phyloP scores from a whole-genome alignment of 345 rosid species.

The Fremontodendron californicum region DNA sequence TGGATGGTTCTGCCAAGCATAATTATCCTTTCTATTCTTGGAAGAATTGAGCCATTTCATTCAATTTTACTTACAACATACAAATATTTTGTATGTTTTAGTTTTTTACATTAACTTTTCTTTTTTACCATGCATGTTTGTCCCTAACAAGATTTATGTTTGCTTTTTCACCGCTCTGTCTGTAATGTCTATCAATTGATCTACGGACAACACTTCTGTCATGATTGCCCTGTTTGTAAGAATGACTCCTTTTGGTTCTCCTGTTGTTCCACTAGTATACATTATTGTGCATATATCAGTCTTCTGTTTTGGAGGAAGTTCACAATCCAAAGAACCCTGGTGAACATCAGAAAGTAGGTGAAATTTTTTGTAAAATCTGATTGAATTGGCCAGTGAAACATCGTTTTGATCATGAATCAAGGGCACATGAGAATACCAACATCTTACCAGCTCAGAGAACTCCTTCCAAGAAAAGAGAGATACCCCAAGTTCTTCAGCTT shows the following conservation, averaged over 20 bases:
- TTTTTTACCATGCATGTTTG: no score
- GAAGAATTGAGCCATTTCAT: no score
- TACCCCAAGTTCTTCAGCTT: conserved; percentile 64
- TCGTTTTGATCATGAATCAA: background rate
- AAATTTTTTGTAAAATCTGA: background rate
- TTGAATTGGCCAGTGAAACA: conserved; percentile 4
- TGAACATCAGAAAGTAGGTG: no score
- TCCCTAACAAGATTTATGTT: background rate
- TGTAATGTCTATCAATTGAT: conserved; percentile 51
- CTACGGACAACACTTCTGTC: conserved; percentile 75
- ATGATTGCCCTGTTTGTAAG: conserved; percentile 57
- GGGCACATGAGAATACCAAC: background rate
- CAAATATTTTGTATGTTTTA: no score
- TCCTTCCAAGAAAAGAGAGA: conserved; percentile 85
- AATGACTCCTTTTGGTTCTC: conserved; percentile 95
- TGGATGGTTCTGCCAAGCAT: no score
- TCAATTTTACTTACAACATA: no score
- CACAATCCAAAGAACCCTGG: conserved; percentile 64
- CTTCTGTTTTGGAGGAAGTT: conserved; percentile 65
- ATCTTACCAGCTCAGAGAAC: conserved; percentile 52
- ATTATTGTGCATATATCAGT: conserved; percentile 80
- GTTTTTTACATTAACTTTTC: no score
- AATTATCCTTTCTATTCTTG: no score
- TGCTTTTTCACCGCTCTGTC: conserved; percentile 53
- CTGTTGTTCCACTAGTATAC: conserved; percentile 98